Percentiles rank a stretch among this genome's conserved stretches.
Evolutionary conservation across 2,329 filamentous ascomycete species (phyloP).

Genomic region (Podosphaera xanthii): DNA sequence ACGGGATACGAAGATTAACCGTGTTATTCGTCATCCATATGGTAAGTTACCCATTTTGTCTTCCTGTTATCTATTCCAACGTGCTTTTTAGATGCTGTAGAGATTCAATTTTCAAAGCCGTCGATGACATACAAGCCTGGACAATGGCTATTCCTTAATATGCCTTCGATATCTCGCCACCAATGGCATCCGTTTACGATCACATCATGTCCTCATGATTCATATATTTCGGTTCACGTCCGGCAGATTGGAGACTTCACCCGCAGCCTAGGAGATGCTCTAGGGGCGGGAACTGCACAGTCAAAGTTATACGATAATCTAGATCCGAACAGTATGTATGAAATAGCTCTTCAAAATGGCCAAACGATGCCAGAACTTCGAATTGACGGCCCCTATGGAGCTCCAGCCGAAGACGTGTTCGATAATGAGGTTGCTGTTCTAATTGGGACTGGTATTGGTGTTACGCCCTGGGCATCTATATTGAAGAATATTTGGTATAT

Average conservation of each 20-base stretch:
- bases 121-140: conserved; percentile 96
- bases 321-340: conserved; percentile 91
- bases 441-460: conserved; percentile 69
- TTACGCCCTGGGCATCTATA: conserved; percentile 70
- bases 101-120: conserved; percentile 91
- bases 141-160: conserved; percentile 93
- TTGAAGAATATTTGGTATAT: conserved; percentile 98
- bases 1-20: conserved; percentile 69
- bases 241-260: conserved; percentile 96
- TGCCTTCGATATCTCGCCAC: conserved; percentile 65
- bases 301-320: conserved; percentile 75
- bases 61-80: conserved; percentile 12
- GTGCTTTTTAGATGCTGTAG: conserved; percentile 49
- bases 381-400: conserved; percentile 89
- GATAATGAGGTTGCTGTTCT: conserved; percentile 74
- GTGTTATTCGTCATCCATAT: conserved; percentile 88
- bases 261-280: conserved; percentile 70
- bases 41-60: conserved; percentile 28
- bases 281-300: conserved; percentile 78
- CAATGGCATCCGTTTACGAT: conserved; percentile 99
- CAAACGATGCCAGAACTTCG: conserved; percentile 77
- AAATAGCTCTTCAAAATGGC: conserved; percentile 81
- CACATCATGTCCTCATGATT: conserved; percentile 89
- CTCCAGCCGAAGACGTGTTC: conserved; percentile 92
- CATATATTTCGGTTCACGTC: conserved; percentile 83